Evolutionary conservation across 2,329 filamentous ascomycete species (phyloP).

Genomic region (Penicillium sp.): DNA sequence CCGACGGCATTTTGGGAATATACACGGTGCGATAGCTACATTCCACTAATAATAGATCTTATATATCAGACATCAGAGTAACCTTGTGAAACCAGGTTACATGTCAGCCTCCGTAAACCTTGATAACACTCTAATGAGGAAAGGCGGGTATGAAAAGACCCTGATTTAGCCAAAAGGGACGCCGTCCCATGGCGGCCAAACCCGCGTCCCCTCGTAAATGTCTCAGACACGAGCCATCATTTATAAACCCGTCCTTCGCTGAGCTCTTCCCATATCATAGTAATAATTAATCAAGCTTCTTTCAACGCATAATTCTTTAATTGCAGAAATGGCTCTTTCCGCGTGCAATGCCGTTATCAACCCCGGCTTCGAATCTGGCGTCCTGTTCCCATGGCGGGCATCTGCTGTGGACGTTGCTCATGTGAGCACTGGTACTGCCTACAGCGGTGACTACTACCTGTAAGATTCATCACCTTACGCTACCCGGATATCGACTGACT

Average conservation of each 20-base stretch:
- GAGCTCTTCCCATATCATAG: background rate
- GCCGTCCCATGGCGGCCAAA: background rate
- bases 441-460: conserved; percentile 23
- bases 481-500: background rate
- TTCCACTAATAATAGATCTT: background rate
- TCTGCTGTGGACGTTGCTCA: conserved; percentile 20
- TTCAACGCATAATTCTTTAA: background rate
- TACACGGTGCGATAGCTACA: background rate
- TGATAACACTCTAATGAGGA: background rate
- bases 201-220: conserved; percentile 3
- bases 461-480: background rate
- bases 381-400: conserved; percentile 20
- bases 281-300: background rate
- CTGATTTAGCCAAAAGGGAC: background rate
- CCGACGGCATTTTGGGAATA: too few relatives aligned
- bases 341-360: conserved; percentile 23
- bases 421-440: conserved; percentile 18
- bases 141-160: background rate
- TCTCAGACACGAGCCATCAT: background rate
- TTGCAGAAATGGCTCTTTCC: conserved; percentile 15
- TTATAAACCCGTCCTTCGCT: background rate
- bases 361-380: conserved; percentile 24
- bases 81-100: background rate
- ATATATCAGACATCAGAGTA: background rate
- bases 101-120: background rate